These are phyloP conservation scores for Phaffomyces thermotolerans DNA, from an alignment of 805 yeast species.

Conservation along the genomic window DNA sequence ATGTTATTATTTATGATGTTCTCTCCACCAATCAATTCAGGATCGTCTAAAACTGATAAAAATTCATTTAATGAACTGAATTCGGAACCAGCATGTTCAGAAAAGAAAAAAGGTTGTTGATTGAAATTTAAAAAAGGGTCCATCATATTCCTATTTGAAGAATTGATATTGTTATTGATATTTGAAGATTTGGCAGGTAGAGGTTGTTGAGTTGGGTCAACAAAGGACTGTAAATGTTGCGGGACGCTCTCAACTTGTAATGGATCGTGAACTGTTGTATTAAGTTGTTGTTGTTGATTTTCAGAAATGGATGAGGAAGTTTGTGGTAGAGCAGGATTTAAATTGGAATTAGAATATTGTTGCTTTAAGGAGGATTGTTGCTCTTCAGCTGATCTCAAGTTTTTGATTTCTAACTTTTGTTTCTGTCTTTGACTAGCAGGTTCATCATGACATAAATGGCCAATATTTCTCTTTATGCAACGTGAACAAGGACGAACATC, in stretches of 20 bases:
- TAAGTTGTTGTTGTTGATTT: background rate
- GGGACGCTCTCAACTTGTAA: constrained; percentile 16
- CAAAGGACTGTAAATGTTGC: constrained; percentile 12
- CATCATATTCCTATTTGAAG: constrained; percentile 2
- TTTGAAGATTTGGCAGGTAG: background rate
- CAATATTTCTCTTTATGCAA: constrained; percentile 81
- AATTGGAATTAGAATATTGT: too few species aligned
- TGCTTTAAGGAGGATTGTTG: too few species aligned
- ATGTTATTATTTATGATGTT: background rate
- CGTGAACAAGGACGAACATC: constrained; percentile 70
- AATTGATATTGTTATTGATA: background rate
- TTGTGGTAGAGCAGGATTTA: background rate
- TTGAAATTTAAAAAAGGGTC: constrained; percentile 18
- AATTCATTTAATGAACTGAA: constrained; percentile 86
- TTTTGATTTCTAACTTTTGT: constrained; percentile 14
- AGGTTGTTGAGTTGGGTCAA: constrained; percentile 8
- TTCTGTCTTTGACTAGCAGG: constrained; percentile 21
- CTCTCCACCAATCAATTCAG: constrained; percentile 48
- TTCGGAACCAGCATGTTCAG: constrained; percentile 91
- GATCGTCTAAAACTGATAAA: constrained; percentile 83
- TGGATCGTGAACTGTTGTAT: background rate
- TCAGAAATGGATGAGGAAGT: background rate
- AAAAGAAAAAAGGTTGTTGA: constrained; percentile 74
- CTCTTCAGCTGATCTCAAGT: background rate
- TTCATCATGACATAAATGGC: constrained; percentile 59